Base-by-base conservation (phyloP, 805 yeast genomes). In the Isabelozyma rhagii region DNA sequence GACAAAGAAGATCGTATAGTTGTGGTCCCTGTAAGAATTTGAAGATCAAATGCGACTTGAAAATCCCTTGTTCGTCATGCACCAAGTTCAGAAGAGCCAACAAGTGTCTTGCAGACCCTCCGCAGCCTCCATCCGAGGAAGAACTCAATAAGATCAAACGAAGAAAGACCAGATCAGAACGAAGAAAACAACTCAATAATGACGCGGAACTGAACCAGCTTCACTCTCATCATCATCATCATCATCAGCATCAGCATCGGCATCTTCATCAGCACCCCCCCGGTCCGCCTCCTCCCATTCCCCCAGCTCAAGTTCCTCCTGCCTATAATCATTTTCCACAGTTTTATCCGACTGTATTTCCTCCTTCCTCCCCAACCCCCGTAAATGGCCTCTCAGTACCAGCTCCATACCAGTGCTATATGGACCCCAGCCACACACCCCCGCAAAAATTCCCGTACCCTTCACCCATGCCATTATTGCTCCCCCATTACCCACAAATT, bases 1-100 rank as follows among this genome's bases (percentile, higher is more conserved):
- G 78, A 49, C 73, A 71, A 45, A 62, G 84, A 51, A 64, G 83
- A 41, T 74, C 80, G n/a, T 80, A 80, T 56, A 75, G 76, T 48
- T 80, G 84, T 59, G 84, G 83, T 1, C 82, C 81, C 2, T 80
- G 84, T 54, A 78, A 78, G 54, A 60, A 66, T n/a, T 74, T 76
- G 49, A 80, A 80, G 59, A 77, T 79, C 57, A 78, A 78, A 56
- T 80, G 84, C 61, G 82, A 80, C 53, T 69, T 77, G 49, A 57
- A 65, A 43, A 63, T 63, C 7, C 83, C 83, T 0, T 80, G 84
- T 57, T 63, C 74, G 1, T 68, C 78, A 21, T 80, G 84, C 55
- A 50, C 58, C 18, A 60, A 69, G 44, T 69, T 72, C 48, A 69
- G 68, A 51, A 58, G 79, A 36, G 58, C 55, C 4, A 70, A 68